Evolutionary conservation across 306 rosid genomes (phyloP).

Genomic region (Cicer pinnatifidum): DNA sequence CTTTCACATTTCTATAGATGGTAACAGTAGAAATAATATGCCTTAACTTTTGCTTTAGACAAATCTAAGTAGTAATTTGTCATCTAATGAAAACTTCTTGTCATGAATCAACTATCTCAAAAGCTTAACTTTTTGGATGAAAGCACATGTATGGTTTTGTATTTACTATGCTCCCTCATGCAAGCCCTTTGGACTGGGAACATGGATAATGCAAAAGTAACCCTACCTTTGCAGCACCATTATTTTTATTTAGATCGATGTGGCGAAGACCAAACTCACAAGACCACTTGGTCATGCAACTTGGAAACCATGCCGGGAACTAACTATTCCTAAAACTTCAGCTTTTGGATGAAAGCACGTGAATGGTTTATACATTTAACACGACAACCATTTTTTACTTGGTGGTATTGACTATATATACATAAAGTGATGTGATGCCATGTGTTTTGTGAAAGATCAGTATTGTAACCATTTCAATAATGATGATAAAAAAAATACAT

Average conservation of each 20-base stretch:
- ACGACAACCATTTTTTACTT: background rate
- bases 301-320: background rate
- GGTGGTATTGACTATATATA: no score
- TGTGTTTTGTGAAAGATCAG: no score
- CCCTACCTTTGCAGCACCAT: background rate
- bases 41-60: slow-evolving; percentile 1
- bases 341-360: background rate
- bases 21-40: slow-evolving; percentile 1
- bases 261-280: background rate
- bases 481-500: background rate
- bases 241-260: background rate
- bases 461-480: background rate
- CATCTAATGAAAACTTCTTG: background rate
- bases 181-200: background rate
- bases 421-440: no score
- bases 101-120: background rate
- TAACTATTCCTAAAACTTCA: background rate
- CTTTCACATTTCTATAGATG: slow-evolving; percentile 7
- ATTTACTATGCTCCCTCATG: background rate
- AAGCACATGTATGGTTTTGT: slow-evolving; percentile 1
- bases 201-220: background rate
- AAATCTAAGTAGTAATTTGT: background rate
- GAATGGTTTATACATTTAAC: background rate
- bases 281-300: background rate
- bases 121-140: background rate